A percentile compares a stretch with the other conserved stretches of the same genome.
phyloP scores from a whole-genome alignment of 2,329 filamentous ascomycete species.

The Cladophialophora immunda region DNA sequence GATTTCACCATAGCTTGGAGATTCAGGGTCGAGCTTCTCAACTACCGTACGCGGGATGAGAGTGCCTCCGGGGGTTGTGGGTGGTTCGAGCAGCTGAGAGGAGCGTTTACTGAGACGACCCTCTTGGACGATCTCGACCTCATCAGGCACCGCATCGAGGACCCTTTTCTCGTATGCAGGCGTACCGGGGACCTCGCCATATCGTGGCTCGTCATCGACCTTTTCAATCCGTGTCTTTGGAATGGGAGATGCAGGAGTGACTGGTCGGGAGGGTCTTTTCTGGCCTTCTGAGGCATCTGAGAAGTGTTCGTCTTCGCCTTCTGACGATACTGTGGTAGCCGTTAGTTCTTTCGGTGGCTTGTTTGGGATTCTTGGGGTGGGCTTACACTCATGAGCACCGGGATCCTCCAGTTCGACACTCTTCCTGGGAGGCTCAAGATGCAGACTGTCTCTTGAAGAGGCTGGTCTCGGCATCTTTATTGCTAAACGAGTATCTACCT shows the following conservation, averaged over 20 bases:
- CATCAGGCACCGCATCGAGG: slow-evolving; percentile 70
- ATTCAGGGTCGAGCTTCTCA: slow-evolving; percentile 66
- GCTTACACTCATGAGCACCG: slow-evolving; percentile 60
- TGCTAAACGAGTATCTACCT: slow-evolving; percentile 19
- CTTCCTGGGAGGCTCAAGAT: slow-evolving; percentile 63
- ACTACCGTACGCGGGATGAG: slow-evolving; percentile 68
- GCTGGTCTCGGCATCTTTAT: slow-evolving; percentile 34
- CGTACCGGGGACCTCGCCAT: slow-evolving; percentile 71
- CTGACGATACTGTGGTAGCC: slow-evolving; percentile 51
- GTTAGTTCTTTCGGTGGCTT: slow-evolving; percentile 27
- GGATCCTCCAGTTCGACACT: slow-evolving; percentile 65
- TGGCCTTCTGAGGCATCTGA: slow-evolving; percentile 70
- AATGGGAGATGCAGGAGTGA: slow-evolving; percentile 59
- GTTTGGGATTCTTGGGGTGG: not conserved
- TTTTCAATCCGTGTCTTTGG: slow-evolving; percentile 70
- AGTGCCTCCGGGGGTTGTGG: slow-evolving; percentile 60
- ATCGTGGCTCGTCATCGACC: slow-evolving; percentile 65
- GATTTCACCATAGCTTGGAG: slow-evolving; percentile 67
- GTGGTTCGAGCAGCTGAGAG: slow-evolving; percentile 53
- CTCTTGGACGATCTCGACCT: slow-evolving; percentile 66
- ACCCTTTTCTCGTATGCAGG: slow-evolving; percentile 65
- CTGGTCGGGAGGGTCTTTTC: slow-evolving; percentile 44
- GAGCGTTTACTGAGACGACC: slow-evolving; percentile 50
- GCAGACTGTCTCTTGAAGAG: slow-evolving; percentile 44
- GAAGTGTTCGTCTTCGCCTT: slow-evolving; percentile 70